Evolutionary conservation across 495 filamentous ascomycete genomes (phyloP), one percentile per base, ranked within the genome.

Genomic region (Neurospora tetraspora): DNA sequence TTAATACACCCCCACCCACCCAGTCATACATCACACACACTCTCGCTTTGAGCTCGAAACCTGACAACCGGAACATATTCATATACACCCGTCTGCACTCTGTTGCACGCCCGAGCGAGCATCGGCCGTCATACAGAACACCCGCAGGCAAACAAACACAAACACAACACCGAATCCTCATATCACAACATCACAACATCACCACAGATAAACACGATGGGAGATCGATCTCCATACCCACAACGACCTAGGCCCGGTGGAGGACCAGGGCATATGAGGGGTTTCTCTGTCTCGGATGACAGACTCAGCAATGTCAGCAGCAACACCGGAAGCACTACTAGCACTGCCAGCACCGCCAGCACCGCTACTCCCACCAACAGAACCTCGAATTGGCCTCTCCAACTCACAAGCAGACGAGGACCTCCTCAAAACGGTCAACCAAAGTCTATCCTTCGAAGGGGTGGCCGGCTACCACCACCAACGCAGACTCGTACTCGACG

Each of bases 381-480:
- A 65, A 65, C 53, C 14, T 65, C 53, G 27, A 65, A 34, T 27
- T 65, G 53, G 53, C 53, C 53, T 65, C 53, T 65, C 27, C 53
- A 65, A 14, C 53, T 65, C 53, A 65, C 53, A 59, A 59, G 23
- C 53, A 65, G 53, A 36, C 53, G 53, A 34, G 53, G 53, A 34
- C 53, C 53, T 36, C 27, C 53, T 65, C 53, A 65, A 34, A 65
- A 34, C 27, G 27, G 27, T 65, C 53, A 65, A 36, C 53, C 53
- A 65, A 65, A 76, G 70, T 77, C 79, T 18, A 79, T 80, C 34
- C 70, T 78, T 39, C 73, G 78, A 43, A 78, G 75, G 74, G 68
- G 75, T 4, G 70, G 38, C 5, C 73, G 76, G 42, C 74, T 71
- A 18, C 74, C 73, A 20, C 42, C 75, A 59, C 68, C 77, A 68